Evolutionary conservation across 306 rosid genomes (phyloP).

Genomic region (Dalbergia cultrata): DNA sequence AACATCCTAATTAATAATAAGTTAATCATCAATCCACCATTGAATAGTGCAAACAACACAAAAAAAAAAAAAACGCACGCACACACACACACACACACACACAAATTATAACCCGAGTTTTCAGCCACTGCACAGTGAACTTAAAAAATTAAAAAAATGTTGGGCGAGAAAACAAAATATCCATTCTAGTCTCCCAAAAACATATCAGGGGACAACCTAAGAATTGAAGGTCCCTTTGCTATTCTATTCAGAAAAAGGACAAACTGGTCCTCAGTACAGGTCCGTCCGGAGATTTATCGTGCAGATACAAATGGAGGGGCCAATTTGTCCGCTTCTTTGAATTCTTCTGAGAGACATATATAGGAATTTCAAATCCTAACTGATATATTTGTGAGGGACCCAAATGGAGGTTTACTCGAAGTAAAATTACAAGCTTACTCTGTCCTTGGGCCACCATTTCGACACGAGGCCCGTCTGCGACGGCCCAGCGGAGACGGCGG

Average conservation of each 20-base stretch:
- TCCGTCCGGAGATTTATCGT: too few species aligned
- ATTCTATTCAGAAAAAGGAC: too few species aligned
- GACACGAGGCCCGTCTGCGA: conserved; percentile 88
- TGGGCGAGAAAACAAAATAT: not conserved
- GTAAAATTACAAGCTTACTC: conserved; percentile 57
- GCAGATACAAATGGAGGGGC: too few species aligned
- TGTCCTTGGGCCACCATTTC: conserved; percentile 94
- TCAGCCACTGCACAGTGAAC: not conserved
- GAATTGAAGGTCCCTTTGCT: too few species aligned
- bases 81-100: not conserved
- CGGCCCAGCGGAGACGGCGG: conserved; percentile 70
- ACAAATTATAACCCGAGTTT: not conserved
- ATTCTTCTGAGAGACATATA: too few species aligned
- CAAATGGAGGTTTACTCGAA: not conserved
- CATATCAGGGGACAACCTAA: too few species aligned
- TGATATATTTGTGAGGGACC: too few species aligned
- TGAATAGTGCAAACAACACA: conserved; percentile 25
- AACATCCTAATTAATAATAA: not conserved
- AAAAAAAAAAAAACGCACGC: not conserved
- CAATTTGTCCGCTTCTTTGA: too few species aligned
- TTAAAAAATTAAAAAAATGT: not conserved
- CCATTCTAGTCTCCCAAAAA: too few species aligned
- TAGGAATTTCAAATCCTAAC: too few species aligned
- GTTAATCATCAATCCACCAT: not conserved
- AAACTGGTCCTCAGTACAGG: too few species aligned